These are phyloP conservation scores for Metarhizium anisopliae DNA, from an alignment of 2,329 filamentous ascomycete genomes.

Conservation along the genomic window DNA sequence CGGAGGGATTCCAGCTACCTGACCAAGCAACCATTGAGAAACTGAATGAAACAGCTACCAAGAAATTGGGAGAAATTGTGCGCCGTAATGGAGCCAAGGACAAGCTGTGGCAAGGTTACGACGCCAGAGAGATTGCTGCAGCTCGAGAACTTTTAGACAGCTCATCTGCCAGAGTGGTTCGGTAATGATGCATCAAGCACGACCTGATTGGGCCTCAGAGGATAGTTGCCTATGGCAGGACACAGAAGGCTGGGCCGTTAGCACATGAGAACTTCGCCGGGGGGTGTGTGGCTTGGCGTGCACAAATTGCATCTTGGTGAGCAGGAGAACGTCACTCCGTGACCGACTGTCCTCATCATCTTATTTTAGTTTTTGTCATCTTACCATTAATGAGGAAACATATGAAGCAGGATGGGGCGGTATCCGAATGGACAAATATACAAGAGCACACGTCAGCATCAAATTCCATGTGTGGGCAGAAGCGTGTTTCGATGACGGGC, in stretches of 20 bases:
- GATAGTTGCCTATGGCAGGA: neutral
- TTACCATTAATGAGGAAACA: neutral
- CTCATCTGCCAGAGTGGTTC: conserved; percentile 34
- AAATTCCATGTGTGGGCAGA: neutral
- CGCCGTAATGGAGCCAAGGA: conserved; percentile 51
- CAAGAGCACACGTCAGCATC: conserved; percentile 1
- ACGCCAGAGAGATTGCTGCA: conserved; percentile 61
- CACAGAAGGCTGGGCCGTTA: neutral
- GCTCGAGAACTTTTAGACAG: conserved; percentile 57
- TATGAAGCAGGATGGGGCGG: neutral
- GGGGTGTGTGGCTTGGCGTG: neutral
- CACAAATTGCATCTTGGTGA: neutral
- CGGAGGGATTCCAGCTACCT: conserved; percentile 45
- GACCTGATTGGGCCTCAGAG: neutral
- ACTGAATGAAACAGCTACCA: conserved; percentile 63
- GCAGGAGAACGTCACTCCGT: neutral
- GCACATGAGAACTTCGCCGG: conserved; percentile 2
- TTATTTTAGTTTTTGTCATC: neutral
- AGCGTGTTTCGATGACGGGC: neutral
- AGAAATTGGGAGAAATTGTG: conserved; percentile 69
- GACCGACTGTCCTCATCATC: neutral
- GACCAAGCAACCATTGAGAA: conserved; percentile 51
- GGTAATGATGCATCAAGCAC: conserved; percentile 22
- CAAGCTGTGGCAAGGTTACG: conserved; percentile 64
- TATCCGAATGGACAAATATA: neutral